phyloP scores from a whole-genome alignment of 1,284 basidiomycete genomes.

The Malassezia nana region DNA sequence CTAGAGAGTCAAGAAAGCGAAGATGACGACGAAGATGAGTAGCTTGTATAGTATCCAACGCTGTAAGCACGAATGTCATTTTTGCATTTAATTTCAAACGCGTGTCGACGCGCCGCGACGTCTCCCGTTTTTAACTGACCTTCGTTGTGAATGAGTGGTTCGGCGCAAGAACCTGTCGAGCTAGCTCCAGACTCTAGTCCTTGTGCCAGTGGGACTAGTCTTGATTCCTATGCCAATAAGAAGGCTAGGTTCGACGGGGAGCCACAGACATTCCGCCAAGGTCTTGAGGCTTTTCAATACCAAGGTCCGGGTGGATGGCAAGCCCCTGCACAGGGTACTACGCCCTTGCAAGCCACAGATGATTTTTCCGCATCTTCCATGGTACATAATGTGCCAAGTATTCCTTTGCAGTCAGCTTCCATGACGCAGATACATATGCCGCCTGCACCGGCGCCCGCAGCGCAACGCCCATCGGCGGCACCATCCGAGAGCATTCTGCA shows the following conservation, averaged over 20 bases:
- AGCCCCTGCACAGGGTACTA: background rate
- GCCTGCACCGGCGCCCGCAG: background rate
- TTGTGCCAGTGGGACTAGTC: background rate
- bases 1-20: conserved; percentile 52
- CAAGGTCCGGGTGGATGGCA: conserved; percentile 4
- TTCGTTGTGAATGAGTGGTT: conserved; percentile 13
- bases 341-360: background rate
- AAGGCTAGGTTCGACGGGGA: background rate
- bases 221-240: background rate
- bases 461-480: background rate
- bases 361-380: background rate
- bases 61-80: background rate
- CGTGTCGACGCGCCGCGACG: conserved; percentile 9
- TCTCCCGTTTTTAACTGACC: background rate
- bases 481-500: conserved; percentile 16
- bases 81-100: conserved; percentile 5
- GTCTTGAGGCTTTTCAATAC: conserved; percentile 10
- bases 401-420: background rate
- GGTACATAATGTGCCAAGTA: background rate
- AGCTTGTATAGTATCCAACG: conserved; percentile 2
- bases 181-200: conserved; percentile 19
- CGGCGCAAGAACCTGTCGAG: conserved; percentile 14
- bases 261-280: background rate
- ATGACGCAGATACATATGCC: background rate
- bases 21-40: conserved; percentile 60